phyloP scores from a whole-genome alignment of 371 early-diverging fungal species.

The Blastocladiella emersonii region DNA sequence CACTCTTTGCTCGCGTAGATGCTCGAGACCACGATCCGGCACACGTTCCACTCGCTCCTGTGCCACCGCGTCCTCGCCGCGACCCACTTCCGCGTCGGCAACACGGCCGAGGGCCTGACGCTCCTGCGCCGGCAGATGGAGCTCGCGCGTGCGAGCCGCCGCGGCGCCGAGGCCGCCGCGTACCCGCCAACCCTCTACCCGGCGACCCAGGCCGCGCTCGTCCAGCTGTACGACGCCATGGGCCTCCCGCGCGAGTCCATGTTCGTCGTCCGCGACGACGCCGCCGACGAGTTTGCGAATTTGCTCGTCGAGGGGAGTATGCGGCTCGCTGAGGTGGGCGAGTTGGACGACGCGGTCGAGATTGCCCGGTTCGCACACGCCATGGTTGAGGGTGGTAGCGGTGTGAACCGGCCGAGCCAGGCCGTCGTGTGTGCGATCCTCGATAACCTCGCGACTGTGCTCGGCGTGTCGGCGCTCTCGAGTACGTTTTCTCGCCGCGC shows the following conservation, averaged over 20 bases:
- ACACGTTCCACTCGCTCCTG: conserved; percentile 1
- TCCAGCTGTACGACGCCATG: neutral
- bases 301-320: neutral
- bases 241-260: neutral
- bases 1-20: neutral
- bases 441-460: neutral
- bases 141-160: neutral
- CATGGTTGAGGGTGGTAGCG: neutral
- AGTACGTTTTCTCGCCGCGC: neutral
- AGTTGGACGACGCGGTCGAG: neutral
- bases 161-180: no score
- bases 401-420: no score
- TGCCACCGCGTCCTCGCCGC: neutral
- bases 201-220: neutral
- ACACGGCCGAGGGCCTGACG: neutral
- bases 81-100: neutral
- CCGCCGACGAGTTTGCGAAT: neutral
- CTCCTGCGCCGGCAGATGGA: neutral
- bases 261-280: neutral
- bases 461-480: neutral
- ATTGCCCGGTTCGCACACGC: neutral
- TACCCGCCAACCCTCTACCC: neutral
- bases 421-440: neutral
- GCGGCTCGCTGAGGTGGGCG: neutral
- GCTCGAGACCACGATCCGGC: neutral